Conservation (phyloP, 371 early-diverging fungal species). For the Funneliformis caledonium region DNA sequence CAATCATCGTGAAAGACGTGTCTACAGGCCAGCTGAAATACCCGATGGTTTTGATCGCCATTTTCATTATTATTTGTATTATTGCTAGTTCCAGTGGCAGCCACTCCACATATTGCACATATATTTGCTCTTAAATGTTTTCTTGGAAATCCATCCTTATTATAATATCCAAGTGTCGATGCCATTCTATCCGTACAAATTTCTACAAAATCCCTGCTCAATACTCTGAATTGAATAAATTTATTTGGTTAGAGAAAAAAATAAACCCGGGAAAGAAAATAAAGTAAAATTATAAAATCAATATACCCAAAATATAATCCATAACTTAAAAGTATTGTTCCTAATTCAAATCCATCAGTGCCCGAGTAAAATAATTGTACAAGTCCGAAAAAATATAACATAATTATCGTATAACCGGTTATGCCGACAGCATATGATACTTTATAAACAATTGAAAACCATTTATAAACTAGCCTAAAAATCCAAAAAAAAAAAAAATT, state of each 20-base stretch:
- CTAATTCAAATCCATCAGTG: conserved; percentile 48
- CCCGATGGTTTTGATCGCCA: conserved; percentile 48
- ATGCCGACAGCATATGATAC: conserved; percentile 68
- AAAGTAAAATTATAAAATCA: background rate
- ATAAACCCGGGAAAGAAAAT: background rate
- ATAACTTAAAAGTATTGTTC: conserved; percentile 60
- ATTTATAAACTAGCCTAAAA: conserved; percentile 69
- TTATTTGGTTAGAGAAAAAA: background rate
- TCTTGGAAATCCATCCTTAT: conserved; percentile 68
- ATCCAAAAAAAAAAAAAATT: conserved; percentile 35
- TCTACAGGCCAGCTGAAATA: conserved; percentile 74
- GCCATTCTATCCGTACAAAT: conserved; percentile 86
- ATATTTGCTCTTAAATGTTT: conserved; percentile 74
- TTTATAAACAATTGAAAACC: conserved; percentile 68
- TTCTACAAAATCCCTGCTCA: conserved; percentile 86
- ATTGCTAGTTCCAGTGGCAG: conserved; percentile 46
- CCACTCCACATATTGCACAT: conserved; percentile 82
- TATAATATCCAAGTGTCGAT: conserved; percentile 75
- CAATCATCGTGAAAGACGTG: conserved; percentile 91
- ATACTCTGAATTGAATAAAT: conserved; percentile 53
- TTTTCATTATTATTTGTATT: conserved; percentile 31
- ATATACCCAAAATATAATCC: conserved; percentile 76
- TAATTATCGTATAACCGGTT: conserved; percentile 60
- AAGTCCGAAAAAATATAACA: conserved; percentile 65
- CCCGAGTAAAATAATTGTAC: conserved; percentile 51